Evolutionary conservation across 2,329 filamentous ascomycete species (phyloP).

Genomic region (Tolypocladium guangdongense): DNA sequence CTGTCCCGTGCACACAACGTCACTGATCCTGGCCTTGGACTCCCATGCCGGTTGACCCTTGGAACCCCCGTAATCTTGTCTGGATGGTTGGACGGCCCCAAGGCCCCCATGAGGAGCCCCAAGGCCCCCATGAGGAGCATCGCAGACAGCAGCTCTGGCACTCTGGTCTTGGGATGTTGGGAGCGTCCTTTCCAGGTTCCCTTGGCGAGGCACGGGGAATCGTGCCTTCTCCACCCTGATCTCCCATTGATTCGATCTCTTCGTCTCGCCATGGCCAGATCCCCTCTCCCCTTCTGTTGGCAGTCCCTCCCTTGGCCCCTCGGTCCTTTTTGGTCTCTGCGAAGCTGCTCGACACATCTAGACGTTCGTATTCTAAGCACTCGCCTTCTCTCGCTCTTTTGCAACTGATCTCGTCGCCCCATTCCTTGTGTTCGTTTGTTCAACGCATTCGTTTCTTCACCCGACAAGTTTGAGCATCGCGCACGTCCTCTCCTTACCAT

Average conservation of each 20-base stretch:
- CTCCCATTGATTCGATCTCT: background rate
- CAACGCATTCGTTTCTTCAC: background rate
- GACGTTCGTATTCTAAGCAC: background rate
- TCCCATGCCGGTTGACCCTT: background rate
- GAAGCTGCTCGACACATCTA: background rate
- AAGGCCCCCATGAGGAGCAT: background rate
- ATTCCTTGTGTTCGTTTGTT: background rate
- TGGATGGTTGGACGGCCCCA: background rate
- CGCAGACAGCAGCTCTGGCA: background rate
- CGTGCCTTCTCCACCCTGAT: background rate
- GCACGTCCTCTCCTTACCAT: background rate
- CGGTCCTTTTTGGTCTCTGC: background rate
- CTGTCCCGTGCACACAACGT: background rate
- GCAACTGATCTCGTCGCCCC: background rate
- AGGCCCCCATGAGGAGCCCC: background rate
- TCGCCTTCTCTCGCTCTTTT: background rate
- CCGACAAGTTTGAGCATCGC: background rate
- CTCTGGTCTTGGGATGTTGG: background rate
- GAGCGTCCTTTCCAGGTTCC: background rate
- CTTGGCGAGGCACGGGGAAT: background rate
- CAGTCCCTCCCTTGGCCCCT: background rate
- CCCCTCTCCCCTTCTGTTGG: background rate
- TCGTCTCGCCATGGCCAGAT: background rate
- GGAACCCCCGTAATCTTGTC: slow-evolving; percentile 5
- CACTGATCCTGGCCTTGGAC: background rate